Conservation (phyloP, 805 yeast genomes). For the Wickerhamiella sorbophila region DNA sequence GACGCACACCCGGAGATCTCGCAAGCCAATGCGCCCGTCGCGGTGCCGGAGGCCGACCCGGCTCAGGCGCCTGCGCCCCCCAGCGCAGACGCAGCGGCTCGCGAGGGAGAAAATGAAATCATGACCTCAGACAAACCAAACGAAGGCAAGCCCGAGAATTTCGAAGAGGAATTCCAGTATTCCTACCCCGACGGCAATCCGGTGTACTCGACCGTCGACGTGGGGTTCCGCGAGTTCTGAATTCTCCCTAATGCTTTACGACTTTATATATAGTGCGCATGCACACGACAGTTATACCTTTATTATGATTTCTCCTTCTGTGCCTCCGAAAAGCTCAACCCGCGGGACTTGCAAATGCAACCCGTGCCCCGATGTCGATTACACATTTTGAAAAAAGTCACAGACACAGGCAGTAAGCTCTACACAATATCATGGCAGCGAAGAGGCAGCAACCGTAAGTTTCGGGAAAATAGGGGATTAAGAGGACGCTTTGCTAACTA, state of each 20-base stretch:
- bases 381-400: too few species aligned
- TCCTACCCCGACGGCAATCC: not conserved
- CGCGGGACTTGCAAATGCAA: too few species aligned
- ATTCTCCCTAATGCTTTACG: too few species aligned
- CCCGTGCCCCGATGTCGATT: too few species aligned
- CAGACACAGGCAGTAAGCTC: too few species aligned
- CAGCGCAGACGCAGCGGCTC: not conserved
- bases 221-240: not conserved
- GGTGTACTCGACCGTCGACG: not conserved
- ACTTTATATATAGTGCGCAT: too few species aligned
- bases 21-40: not conserved
- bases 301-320: too few species aligned
- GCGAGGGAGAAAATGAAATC: not conserved
- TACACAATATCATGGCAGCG: too few species aligned
- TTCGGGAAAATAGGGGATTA: not conserved
- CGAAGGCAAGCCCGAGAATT: not conserved
- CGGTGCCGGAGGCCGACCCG: not conserved
- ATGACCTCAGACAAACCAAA: not conserved
- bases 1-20: not conserved
- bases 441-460: constrained; percentile 3
- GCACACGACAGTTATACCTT: too few species aligned
- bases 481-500: constrained; percentile 6
- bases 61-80: not conserved
- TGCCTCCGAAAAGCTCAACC: too few species aligned
- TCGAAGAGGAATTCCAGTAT: not conserved